Percentiles rank a stretch among this genome's conserved stretches.
phyloP scores from a whole-genome alignment of 2,329 filamentous ascomycete genomes.

The Calonectria leucothoes region DNA sequence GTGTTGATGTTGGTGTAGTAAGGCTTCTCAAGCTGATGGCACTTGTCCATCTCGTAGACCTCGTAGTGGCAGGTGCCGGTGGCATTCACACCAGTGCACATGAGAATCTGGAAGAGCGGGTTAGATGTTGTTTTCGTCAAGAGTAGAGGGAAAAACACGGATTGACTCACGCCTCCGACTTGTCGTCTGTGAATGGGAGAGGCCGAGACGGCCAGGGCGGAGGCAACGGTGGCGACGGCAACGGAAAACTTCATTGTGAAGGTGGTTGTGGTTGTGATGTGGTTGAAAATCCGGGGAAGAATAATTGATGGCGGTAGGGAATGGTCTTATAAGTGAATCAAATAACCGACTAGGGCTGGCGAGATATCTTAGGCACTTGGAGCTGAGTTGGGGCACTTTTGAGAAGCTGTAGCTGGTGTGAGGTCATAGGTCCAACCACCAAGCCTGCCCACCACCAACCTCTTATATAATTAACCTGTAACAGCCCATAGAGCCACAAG shows the following conservation, averaged over 20 bases:
- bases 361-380: neutral
- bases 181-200: conserved; percentile 54
- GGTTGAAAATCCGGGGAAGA: neutral
- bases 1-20: conserved; percentile 57
- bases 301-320: neutral
- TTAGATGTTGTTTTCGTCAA: neutral
- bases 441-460: conserved; percentile 29
- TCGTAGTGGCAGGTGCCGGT: conserved; percentile 59
- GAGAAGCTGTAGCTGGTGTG: neutral
- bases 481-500: conserved; percentile 20
- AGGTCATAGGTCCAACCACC: conserved; percentile 33
- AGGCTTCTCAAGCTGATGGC: conserved; percentile 57
- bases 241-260: conserved; percentile 46
- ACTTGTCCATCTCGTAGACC: conserved; percentile 56
- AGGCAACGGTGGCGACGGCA: conserved; percentile 33
- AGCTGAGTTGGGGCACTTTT: conserved; percentile 8
- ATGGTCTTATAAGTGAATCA: conserved; percentile 17
- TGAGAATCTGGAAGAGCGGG: conserved; percentile 54
- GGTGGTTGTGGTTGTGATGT: neutral
- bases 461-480: conserved; percentile 35
- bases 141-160: neutral
- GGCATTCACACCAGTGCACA: conserved; percentile 63
- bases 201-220: conserved; percentile 37
- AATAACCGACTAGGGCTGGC: conserved; percentile 31
- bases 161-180: conserved; percentile 58